These are phyloP conservation scores for Pestalotiopsis sp. DNA, from an alignment of 2,329 filamentous ascomycete genomes.

Conservation along the genomic window DNA sequence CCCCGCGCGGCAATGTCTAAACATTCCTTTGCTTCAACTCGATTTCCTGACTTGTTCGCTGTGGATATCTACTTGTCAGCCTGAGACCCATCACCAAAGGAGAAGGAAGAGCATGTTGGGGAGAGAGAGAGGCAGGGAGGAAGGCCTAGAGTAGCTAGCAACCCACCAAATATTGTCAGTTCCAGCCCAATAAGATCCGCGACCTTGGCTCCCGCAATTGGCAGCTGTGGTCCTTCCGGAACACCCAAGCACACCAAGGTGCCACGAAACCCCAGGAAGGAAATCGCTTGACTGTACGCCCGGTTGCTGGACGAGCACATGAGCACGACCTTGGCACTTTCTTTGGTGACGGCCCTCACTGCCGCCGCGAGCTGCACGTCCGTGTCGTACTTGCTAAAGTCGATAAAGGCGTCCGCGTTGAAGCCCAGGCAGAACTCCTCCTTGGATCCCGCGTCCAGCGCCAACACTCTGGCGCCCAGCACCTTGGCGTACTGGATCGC, in stretches of 20 bases:
- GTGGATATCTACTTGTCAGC: background rate
- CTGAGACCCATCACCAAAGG: background rate
- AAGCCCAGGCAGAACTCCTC: slow-evolving; percentile 57
- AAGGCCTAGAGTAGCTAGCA: background rate
- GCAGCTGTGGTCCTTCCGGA: slow-evolving; percentile 44
- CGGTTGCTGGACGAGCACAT: slow-evolving; percentile 54
- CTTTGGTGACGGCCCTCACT: slow-evolving; percentile 58
- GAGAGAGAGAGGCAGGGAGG: slow-evolving; percentile 32
- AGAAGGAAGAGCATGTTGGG: slow-evolving; percentile 38
- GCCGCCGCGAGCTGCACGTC: slow-evolving; percentile 54
- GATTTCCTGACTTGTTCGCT: slow-evolving; percentile 37
- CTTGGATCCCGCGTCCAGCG: slow-evolving; percentile 66
- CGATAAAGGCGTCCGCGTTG: slow-evolving; percentile 69
- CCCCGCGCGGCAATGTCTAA: slow-evolving; percentile 50
- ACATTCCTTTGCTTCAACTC: slow-evolving; percentile 50
- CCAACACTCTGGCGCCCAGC: slow-evolving; percentile 66
- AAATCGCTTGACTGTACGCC: slow-evolving; percentile 51
- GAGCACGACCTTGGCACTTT: slow-evolving; percentile 63
- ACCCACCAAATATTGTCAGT: slow-evolving; percentile 36
- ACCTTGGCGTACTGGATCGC: slow-evolving; percentile 32
- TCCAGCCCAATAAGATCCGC: slow-evolving; percentile 41
- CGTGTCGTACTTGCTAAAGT: slow-evolving; percentile 51
- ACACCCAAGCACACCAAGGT: slow-evolving; percentile 55
- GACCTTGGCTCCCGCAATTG: slow-evolving; percentile 48
- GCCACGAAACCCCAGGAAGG: slow-evolving; percentile 50